Evolutionary conservation across 2,329 filamentous ascomycete genomes (phyloP).

Genomic region (Venturia carpophila): DNA sequence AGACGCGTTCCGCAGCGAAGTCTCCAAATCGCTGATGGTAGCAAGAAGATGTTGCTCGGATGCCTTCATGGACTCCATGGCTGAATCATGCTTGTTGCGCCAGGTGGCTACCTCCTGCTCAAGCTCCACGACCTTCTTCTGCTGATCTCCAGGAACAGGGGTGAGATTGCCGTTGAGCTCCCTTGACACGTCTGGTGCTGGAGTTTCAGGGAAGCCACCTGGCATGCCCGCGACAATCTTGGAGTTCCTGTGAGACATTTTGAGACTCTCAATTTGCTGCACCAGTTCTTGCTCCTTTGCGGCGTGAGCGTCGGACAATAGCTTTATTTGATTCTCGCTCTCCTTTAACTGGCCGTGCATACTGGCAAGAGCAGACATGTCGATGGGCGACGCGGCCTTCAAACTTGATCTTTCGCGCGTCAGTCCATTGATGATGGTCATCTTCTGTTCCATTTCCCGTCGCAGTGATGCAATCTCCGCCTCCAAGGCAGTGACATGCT

Average conservation of each 20-base stretch:
- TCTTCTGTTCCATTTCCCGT: constrained; percentile 96
- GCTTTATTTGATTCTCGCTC: constrained; percentile 69
- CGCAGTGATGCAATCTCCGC: constrained; percentile 72
- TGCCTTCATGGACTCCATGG: constrained; percentile 60
- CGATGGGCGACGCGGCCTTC: constrained; percentile 70
- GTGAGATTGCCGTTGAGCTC: constrained; percentile 23
- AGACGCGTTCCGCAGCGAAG: constrained; percentile 35
- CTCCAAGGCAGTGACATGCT: constrained; percentile 85
- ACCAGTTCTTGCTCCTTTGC: constrained; percentile 67
- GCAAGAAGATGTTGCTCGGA: constrained; percentile 65
- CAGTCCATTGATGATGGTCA: constrained; percentile 87
- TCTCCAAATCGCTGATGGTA: constrained; percentile 67
- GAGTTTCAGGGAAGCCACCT: constrained; percentile 33
- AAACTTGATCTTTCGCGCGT: constrained; percentile 89
- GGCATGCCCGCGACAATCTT: constrained; percentile 34
- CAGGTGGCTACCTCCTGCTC: constrained; percentile 65
- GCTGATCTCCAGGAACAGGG: constrained; percentile 24
- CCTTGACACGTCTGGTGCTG: constrained; percentile 23
- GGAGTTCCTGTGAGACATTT: constrained; percentile 34
- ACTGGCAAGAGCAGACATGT: constrained; percentile 81
- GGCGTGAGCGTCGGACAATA: constrained; percentile 65
- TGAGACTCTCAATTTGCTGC: constrained; percentile 62
- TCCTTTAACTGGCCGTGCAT: constrained; percentile 83
- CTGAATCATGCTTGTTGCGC: constrained; percentile 66
- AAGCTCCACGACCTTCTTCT: constrained; percentile 56